phyloP scores from a whole-genome alignment of 208 protist species.

The Leishmania martiniquensis region DNA sequence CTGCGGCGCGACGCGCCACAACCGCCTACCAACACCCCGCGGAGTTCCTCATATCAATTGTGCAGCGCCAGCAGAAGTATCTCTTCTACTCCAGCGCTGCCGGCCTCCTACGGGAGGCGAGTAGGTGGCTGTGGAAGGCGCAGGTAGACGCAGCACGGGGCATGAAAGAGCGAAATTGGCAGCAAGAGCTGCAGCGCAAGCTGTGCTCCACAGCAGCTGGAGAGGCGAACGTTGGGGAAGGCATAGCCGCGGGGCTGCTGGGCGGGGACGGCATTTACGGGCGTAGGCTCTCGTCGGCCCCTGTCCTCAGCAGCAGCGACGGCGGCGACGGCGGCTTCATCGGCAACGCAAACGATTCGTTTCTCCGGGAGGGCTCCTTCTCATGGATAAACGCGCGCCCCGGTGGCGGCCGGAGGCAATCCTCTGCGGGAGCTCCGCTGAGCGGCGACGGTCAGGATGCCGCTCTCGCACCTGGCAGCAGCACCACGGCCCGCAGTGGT shows the following conservation, averaged over 20 bases:
- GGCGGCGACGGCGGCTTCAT: constrained; percentile 30
- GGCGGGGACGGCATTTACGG: not conserved
- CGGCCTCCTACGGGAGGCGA: constrained; percentile 51
- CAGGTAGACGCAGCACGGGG: constrained; percentile 25
- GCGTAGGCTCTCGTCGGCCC: not conserved
- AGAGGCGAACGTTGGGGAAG: constrained; percentile 13
- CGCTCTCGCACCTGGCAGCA: constrained; percentile 4
- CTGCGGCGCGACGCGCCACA: constrained; percentile 7
- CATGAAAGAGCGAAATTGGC: constrained; percentile 22
- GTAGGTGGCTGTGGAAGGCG: constrained; percentile 60
- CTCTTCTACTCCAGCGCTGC: constrained; percentile 59
- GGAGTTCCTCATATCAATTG: constrained; percentile 76
- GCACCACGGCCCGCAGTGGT: not conserved
- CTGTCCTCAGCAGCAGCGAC: constrained; percentile 15
- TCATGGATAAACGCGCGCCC: constrained; percentile 8
- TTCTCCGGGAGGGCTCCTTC: constrained; percentile 29
- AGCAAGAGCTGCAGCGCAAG: constrained; percentile 17
- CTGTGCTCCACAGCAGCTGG: constrained; percentile 9
- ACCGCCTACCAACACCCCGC: constrained; percentile 54
- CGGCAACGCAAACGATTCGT: constrained; percentile 42
- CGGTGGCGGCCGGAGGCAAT: not conserved
- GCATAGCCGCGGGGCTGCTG: not conserved
- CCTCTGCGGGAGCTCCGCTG: not conserved
- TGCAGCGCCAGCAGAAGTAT: constrained; percentile 53
- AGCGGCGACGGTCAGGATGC: not conserved